Conservation (phyloP, 257 asterid genomes). For the Leptodermis oblonga region DNA sequence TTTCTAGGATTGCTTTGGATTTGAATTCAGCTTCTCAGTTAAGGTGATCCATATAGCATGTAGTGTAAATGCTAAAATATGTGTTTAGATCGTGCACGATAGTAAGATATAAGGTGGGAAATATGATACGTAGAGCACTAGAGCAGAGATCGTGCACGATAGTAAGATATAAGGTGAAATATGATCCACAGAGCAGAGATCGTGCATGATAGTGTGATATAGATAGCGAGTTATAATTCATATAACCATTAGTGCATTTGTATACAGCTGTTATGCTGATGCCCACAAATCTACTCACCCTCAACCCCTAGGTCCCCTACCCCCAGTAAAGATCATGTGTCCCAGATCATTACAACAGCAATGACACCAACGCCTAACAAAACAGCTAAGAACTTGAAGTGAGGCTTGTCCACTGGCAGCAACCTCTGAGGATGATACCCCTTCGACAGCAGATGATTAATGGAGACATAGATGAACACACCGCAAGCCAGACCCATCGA, state of each 20-base stretch:
- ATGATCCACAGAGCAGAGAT: too few relatives aligned
- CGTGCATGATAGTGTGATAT: too few relatives aligned
- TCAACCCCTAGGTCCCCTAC: neutral
- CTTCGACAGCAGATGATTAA: constrained; percentile 69
- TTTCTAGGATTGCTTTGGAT: neutral
- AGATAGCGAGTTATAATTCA: too few relatives aligned
- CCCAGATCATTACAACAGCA: constrained; percentile 93
- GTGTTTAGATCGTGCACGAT: too few relatives aligned
- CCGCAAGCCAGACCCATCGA: constrained; percentile 96
- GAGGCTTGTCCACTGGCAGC: constrained; percentile 41
- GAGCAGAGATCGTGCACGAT: too few relatives aligned
- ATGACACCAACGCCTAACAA: constrained; percentile 67
- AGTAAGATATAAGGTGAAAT: too few relatives aligned
- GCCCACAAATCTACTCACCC: neutral
- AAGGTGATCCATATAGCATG: too few relatives aligned
- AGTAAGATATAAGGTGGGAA: too few relatives aligned
- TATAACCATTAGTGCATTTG: too few relatives aligned
- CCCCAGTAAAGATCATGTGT: neutral
- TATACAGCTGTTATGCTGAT: too few relatives aligned
- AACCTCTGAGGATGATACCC: constrained; percentile 53
- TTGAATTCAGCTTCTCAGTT: neutral
- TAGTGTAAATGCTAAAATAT: too few relatives aligned
- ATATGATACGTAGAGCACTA: too few relatives aligned
- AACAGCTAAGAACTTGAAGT: constrained; percentile 60
- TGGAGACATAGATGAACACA: constrained; percentile 71